Base-by-base conservation (phyloP, 2,329 filamentous ascomycete genomes). In the Alternaria sp. region DNA sequence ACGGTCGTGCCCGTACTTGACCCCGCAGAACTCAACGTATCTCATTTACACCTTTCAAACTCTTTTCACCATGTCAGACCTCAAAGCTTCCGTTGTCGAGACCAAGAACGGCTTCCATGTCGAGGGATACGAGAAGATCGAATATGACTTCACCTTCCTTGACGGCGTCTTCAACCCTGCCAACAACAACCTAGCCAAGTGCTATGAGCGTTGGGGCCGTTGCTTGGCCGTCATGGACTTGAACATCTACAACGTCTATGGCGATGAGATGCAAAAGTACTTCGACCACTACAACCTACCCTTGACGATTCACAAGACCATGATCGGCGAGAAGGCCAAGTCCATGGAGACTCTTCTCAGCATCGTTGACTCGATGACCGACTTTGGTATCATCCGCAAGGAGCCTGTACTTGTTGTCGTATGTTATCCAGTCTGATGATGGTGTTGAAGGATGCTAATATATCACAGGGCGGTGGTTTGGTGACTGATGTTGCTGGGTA, bases 281-380 rank as follows among this genome's bases (percentile, higher is more conserved):
- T 92, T 92, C 72, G 81, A 87, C 54, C 85, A 90, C 71, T 82
- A 91, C 76, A 82, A 83, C 18, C 82, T 92, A 46, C 79, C 85
- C 22, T 81, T 92, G 55, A 86, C 85, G 67, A 85, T 92, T 49
- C 89, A 92, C 79, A 88, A 90, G 82, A 91, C 89, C 61, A 90
- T 89, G 81, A 91, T 92, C 74, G 89, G 90, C 12, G 90, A 92
- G 75, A 91, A 91, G 79, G 89, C 89, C 43, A 92, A 92, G 84
- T 89, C 86, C 1, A 89, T 92, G 70, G 87, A 90, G 28, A 91
- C 89, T 0, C 83, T 91, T 60, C 77, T 91, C 53, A 86, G 83
- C 67, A 91, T 92, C 68, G 88, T 90, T 54, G 89, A 92, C 74
- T 90, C 88, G 3, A 92, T 92, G 89, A 92, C 83, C 58, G 87